Conservation (phyloP, 2,329 filamentous ascomycete genomes). For the Aspergillus novoparasiticus region DNA sequence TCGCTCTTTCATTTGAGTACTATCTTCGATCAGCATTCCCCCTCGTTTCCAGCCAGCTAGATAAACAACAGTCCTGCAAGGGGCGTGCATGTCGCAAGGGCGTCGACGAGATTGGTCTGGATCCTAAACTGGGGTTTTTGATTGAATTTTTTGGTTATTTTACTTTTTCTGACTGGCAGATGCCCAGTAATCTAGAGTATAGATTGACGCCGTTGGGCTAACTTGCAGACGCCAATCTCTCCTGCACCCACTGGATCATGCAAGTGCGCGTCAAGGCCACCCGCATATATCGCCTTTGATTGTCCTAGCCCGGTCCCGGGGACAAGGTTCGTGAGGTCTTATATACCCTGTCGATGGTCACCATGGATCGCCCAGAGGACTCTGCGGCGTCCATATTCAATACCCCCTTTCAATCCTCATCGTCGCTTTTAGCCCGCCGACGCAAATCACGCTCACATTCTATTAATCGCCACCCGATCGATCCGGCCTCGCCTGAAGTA, state of each 20-base stretch:
- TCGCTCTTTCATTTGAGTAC: background rate
- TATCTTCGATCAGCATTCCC: background rate
- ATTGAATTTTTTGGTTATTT: background rate
- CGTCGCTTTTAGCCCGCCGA: constrained; percentile 42
- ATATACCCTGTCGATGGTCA: constrained; percentile 28
- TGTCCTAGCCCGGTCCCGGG: constrained; percentile 16
- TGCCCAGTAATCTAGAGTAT: constrained; percentile 18
- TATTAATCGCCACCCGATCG: constrained; percentile 33
- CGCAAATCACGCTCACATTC: constrained; percentile 46
- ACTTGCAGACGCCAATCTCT: constrained; percentile 18
- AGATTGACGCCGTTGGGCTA: constrained; percentile 22
- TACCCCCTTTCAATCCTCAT: constrained; percentile 29
- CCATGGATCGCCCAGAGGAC: constrained; percentile 34
- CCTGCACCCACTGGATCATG: constrained; percentile 31
- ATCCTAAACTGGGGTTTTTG: constrained; percentile 12
- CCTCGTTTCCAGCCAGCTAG: constrained; percentile 19
- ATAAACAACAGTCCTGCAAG: constrained; percentile 22
- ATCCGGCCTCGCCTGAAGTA: constrained; percentile 51
- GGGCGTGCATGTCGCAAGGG: constrained; percentile 20
- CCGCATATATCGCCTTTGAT: constrained; percentile 28
- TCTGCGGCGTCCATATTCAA: constrained; percentile 24
- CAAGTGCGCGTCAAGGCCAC: constrained; percentile 24
- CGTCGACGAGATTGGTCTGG: constrained; percentile 12
- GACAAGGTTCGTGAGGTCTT: constrained; percentile 11
- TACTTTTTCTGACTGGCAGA: constrained; percentile 18